Evolutionary conservation across 2,329 filamentous ascomycete genomes (phyloP), one percentile per base, ranked within the genome.

Genomic region (Pyrenochaeta sp.): DNA sequence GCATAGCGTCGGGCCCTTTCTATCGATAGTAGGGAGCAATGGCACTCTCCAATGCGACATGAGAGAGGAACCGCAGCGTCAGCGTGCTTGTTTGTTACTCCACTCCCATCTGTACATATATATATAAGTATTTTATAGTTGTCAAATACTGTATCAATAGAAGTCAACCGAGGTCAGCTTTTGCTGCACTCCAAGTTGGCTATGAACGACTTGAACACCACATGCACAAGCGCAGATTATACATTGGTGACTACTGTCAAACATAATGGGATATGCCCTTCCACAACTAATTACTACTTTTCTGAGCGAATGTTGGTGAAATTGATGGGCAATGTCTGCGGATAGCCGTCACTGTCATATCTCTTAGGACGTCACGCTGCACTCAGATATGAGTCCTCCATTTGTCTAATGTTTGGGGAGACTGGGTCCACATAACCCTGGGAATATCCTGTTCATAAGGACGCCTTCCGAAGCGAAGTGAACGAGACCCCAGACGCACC

Each of bases 1-100:
- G 66, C 63, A 68, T 68, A 69, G 66, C 64, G 62, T 62, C 65
- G 49, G 52, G 27, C 52, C 52, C 55, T 56, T 50, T 39, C 40
- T n/a, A 44, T 34, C 44, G 47, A 50, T 56, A 52, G 42, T 44
- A 36, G 49, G 51, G 45, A 52, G 53, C 44, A 47, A 53, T 53
- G 59, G 53, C 58, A 54, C 59, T 51, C 53, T 42, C 40, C 32
- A 42, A 25, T 30, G 30, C 52, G 12, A 52, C 44, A 43, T 52
- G 42, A 47, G 36, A 47, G 36, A 44, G 40, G 32, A 57, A 42
- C 30, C 49, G 25, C 25, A 12, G n/a, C 13, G 24, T 48, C 32
- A 42, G 36, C 24, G 55, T 56, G 60, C 51, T 55, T 55, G 25
- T 52, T 50, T 45, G 53, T 49, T 52, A 64, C 65, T 68, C 67